Base-by-base conservation (phyloP, 208 protist genomes). In the Crithidia fasciculata region DNA sequence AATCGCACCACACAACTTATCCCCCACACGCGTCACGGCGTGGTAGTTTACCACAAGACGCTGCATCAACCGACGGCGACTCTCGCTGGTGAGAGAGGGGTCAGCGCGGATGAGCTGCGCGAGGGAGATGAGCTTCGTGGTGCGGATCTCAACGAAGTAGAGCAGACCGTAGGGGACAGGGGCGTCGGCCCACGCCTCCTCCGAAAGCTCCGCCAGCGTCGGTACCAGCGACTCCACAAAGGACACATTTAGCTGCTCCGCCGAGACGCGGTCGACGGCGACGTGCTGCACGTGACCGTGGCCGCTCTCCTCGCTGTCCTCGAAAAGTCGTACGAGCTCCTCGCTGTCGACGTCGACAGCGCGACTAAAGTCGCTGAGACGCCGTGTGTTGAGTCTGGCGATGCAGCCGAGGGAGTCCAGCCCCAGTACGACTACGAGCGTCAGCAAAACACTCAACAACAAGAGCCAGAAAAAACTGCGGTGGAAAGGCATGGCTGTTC, bases 21-120 rank as follows among this genome's bases (percentile, higher is more conserved):
- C 50, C 8, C 63, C 63, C 3, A 69, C 63, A 3, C 45, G 63
- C 50, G 39, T 58, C 49, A 69, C 63, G 1, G 63, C 63, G 13
- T 69, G 28, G 13, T 47, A 50, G 8, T 69, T 69, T 0, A 69
- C 37, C 12, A 36, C 4, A 9, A 69, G 50, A 3, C 63, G 63
- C 37, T 58, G 45, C 49, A 69, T 55, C 19, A 69, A 28, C 28
- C 19, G 50, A 10, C 16, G 37, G 39, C 50, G 63, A 16, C 28
- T 37, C 0, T 44, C 63, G 8, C 8, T 3, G 16, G 49, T 45
- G 18, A 69, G 50, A 39, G 15, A 39, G 47, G 28, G 18, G 39
- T 69, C 63, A 0, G 50, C 45, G 63, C 52, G n/a, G 8, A 55
- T 28, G 36, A 69, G 50, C 63, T 69, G 63, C 39, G 50, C 63